Evolutionary conservation across 441 rosid species (phyloP), one percentile per base, ranked within the genome.

Genomic region (Brassica balearica): DNA sequence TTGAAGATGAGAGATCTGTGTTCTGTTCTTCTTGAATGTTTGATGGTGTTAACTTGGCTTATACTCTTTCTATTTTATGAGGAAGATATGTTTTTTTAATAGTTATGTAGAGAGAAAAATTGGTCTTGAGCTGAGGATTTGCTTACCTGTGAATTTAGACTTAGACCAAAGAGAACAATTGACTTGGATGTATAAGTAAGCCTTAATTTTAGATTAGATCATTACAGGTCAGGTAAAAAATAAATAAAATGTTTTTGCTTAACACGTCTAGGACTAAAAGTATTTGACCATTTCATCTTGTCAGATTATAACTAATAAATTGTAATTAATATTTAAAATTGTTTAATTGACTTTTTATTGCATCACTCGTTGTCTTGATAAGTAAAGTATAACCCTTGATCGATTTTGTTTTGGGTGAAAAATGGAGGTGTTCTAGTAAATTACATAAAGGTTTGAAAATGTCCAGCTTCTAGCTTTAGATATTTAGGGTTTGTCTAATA

Each of bases 1-100:
- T 79, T 68, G 82, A 85, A 66, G 25, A 61, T 65, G 72, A 5
- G 73, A 55, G 29, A 41, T 67, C 14, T 66, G 4, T 46, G 5
- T 71, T 58, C 19, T 46, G 69, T 66, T 46, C 14, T 46, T 4
- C 34, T 29, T 29, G 34, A 29, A 29, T 29, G 34, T 56, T 27
- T 20, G 23, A 48, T 32, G 19, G 23, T 48, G 73, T 61, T 67
- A 22, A 59, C 65, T 67, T 78, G 69, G 69, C 65, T 60, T 73
- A 1, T 68, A 73, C 68, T 29, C 74, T 73, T 68, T 48, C 38
- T 67, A 55, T 71, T 48, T 48, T 23, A 3, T 68, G 32, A 62
- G 14, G 7, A 29, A 29, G 34, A 29, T 29, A 51, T 51, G 19
- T n/a, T n/a, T n/a, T 29, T 29, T n/a, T n/a, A 51, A 51, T 1